Conservation (phyloP, 73 alveolate genomes). For the Tetrahymena borealis region DNA sequence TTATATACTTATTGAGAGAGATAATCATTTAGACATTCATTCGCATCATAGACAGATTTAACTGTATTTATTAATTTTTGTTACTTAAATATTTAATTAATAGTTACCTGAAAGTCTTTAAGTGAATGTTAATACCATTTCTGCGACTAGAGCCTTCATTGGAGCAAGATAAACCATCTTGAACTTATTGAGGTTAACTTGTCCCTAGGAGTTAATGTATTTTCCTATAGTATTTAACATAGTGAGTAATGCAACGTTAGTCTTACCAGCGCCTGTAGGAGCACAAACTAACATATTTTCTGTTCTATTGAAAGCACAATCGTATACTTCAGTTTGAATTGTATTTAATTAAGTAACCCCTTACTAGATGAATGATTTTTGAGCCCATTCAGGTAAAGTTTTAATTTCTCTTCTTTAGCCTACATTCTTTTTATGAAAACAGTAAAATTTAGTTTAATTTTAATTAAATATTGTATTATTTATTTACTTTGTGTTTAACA, state of each 20-base stretch:
- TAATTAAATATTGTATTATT: background rate
- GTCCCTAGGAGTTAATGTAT: slow-evolving; percentile 70
- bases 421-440: background rate
- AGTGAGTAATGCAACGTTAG: slow-evolving; percentile 87
- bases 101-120: slow-evolving; percentile 71
- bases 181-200: slow-evolving; percentile 79
- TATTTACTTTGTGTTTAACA: slow-evolving; percentile 41
- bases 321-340: slow-evolving; percentile 64
- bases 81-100: background rate
- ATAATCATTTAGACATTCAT: too few relatives aligned
- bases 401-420: slow-evolving; percentile 48
- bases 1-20: too few relatives aligned
- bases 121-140: slow-evolving; percentile 88
- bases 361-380: slow-evolving; percentile 64
- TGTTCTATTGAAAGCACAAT: slow-evolving; percentile 75
- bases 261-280: slow-evolving; percentile 99
- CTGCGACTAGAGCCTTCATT: slow-evolving; percentile 95
- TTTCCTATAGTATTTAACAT: slow-evolving; percentile 71
- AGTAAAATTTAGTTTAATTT: background rate
- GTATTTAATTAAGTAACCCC: slow-evolving; percentile 67
- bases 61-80: background rate
- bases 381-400: slow-evolving; percentile 85
- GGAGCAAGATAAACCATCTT: slow-evolving; percentile 98
- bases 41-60: too few relatives aligned
- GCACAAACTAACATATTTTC: slow-evolving; percentile 97